Base-by-base conservation (phyloP, 129 eudicot genomes). In the Pittosporum tobira region DNA sequence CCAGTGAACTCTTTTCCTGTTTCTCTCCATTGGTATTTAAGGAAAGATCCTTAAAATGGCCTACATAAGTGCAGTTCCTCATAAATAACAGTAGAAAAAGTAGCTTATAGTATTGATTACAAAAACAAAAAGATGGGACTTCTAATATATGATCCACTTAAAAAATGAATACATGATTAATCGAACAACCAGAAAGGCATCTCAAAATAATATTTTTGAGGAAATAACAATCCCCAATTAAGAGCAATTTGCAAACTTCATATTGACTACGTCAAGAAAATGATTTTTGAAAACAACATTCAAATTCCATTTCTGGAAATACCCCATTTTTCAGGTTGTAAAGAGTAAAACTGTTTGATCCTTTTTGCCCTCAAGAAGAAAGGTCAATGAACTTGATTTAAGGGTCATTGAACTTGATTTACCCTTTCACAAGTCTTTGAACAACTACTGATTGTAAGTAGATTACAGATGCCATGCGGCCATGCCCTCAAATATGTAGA, bases 1-100 rank as follows among this genome's bases (percentile, higher is more conserved):
- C 82, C 63, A 66, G 60, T 1, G 69, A 51, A 20, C 21, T 59
- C 36, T 24, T 50, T 16, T 71, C 47, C 54, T 45, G 65, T 26
- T 27, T 29, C 60, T 13, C 61, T 66, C 61, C 47, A 48, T 51
- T 71, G 18, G 45, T 5, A 31, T 55, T 55, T 9, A 55, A 4
- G 8, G n/a, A 30, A 25, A 19, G 43, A 19, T 55, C 43, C 27
- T 55, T 55, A 31, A 30, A 18, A n/a, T 55, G 26, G 19, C 7
- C 61, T 55, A 19, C 61, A 55, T 13, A 31, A 10, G 13, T 10
- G 22, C 45, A 55, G 1, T 19, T 18, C 3, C 16, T 55, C 9
- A 53, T 26, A 5, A 31, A 55, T 44, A 30, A 55, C 27, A 55
- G 27, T 55, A 55, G 27, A 29, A 5, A n/a, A 6, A 53, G 3